These are phyloP conservation scores for Papiliotrema laurentii DNA, from an alignment of 1,284 basidiomycete species.

Conservation along the genomic window DNA sequence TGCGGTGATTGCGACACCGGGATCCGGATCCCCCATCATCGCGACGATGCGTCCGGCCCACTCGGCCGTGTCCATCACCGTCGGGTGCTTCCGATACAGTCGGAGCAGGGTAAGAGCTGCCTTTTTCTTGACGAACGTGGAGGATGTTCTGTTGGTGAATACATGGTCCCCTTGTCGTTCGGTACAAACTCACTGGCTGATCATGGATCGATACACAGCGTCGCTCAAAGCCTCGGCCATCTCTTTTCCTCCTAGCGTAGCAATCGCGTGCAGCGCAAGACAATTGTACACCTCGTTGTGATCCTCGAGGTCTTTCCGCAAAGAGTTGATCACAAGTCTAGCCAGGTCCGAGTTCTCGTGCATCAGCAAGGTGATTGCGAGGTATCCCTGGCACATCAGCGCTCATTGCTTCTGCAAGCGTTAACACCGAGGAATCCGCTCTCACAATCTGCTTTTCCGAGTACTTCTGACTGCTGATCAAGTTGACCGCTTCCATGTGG, in stretches of 20 bases:
- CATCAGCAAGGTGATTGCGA: slow-evolving; percentile 94
- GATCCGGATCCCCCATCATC: slow-evolving; percentile 87
- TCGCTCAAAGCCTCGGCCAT: slow-evolving; percentile 94
- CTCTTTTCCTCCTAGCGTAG: slow-evolving; percentile 94
- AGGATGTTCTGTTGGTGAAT: slow-evolving; percentile 68
- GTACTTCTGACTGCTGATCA: slow-evolving; percentile 93
- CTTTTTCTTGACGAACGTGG: slow-evolving; percentile 96
- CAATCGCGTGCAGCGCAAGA: slow-evolving; percentile 94
- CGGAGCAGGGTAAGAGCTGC: slow-evolving; percentile 90
- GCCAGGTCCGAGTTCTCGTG: slow-evolving; percentile 98
- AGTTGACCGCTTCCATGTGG: slow-evolving; percentile 98
- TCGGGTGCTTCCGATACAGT: slow-evolving; percentile 92
- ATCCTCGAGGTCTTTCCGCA: slow-evolving; percentile 93
- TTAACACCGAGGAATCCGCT: slow-evolving; percentile 5
- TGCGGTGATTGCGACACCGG: slow-evolving; percentile 91
- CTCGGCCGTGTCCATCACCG: slow-evolving; percentile 85
- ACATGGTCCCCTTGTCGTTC: not conserved
- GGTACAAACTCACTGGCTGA: slow-evolving; percentile 72
- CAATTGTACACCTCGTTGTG: slow-evolving; percentile 95
- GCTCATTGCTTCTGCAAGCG: not conserved
- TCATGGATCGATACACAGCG: slow-evolving; percentile 89
- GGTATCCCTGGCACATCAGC: slow-evolving; percentile 67
- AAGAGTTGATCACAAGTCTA: slow-evolving; percentile 93
- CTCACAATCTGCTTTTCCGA: slow-evolving; percentile 98
- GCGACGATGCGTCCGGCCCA: slow-evolving; percentile 94